These are phyloP conservation scores for Penicillium psychrofluorescens DNA, from an alignment of 495 filamentous ascomycete genomes.

Conservation along the genomic window DNA sequence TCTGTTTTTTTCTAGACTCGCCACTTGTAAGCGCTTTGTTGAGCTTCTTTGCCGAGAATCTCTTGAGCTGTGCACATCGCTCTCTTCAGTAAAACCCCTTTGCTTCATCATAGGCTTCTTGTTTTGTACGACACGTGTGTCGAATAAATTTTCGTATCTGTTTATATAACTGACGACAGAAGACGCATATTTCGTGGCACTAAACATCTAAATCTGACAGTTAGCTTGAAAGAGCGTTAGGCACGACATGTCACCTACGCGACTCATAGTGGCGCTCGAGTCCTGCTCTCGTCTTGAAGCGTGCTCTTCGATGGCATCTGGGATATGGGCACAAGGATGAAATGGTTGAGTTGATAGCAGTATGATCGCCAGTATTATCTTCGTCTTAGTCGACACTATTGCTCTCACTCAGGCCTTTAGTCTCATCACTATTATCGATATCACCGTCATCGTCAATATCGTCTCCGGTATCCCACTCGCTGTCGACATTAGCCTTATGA, in stretches of 20 bases:
- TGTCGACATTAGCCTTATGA: neutral
- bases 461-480: neutral
- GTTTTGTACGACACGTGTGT: neutral
- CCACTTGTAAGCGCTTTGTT: neutral
- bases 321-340: neutral
- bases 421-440: neutral
- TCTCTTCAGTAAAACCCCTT: neutral
- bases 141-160: neutral
- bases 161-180: neutral
- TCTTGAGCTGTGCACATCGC: neutral
- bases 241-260: neutral
- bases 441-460: neutral
- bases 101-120: neutral
- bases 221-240: neutral
- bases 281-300: neutral
- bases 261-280: neutral
- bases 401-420: neutral
- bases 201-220: neutral
- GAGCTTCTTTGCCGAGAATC: neutral
- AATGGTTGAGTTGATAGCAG: neutral
- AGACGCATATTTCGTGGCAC: neutral
- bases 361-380: neutral
- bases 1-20: neutral
- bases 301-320: neutral
- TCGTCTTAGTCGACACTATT: neutral